These are phyloP conservation scores for Letharia columbiana DNA, from an alignment of 495 filamentous ascomycete species.

Conservation along the genomic window DNA sequence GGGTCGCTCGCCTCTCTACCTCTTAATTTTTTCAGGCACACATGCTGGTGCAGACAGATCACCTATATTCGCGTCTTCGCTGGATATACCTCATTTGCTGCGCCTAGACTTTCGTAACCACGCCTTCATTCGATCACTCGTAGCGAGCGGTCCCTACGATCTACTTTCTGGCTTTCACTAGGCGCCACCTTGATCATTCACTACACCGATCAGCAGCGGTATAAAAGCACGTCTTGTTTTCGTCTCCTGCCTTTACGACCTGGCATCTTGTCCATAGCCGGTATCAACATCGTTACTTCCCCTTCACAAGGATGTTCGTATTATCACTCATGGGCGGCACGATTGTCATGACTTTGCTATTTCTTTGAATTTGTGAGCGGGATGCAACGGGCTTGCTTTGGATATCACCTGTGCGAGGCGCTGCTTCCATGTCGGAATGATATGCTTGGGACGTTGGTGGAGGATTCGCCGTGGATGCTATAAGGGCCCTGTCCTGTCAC, in stretches of 20 bases:
- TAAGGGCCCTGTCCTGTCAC: background rate
- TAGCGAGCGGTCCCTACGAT: background rate
- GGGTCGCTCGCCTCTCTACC: background rate
- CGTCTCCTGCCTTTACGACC: background rate
- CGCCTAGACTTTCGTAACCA: background rate
- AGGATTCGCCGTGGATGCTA: background rate
- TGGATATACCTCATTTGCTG: background rate
- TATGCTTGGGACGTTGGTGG: background rate
- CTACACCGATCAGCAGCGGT: background rate
- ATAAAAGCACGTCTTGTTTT: conserved; percentile 11
- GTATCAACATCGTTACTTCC: conserved; percentile 2
- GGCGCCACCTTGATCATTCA: background rate
- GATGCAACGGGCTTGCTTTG: background rate
- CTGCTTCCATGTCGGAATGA: background rate
- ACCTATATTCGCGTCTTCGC: background rate
- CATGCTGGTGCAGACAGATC: background rate
- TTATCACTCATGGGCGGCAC: conserved; percentile 8
- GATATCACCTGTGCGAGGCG: background rate
- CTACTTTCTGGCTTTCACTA: background rate
- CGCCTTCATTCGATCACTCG: background rate
- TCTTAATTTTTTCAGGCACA: background rate
- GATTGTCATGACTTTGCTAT: conserved; percentile 11
- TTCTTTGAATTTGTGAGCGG: background rate
- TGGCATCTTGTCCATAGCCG: background rate
- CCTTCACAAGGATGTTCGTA: background rate